Base-by-base conservation (phyloP, 306 rosid species). In the Castanea crenata region DNA sequence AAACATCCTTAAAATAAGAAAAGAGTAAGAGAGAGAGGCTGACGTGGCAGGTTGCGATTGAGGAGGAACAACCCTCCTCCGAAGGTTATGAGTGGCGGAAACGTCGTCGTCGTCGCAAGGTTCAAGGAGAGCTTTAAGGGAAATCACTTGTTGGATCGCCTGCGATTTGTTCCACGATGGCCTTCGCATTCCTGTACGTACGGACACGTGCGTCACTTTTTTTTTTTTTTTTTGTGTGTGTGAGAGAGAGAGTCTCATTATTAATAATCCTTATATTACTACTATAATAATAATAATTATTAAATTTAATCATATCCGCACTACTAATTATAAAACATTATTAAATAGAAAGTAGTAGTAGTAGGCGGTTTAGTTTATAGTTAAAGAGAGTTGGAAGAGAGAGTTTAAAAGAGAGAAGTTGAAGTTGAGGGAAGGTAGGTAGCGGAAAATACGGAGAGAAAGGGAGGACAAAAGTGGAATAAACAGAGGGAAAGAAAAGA, bases 121-220 rank as follows among this genome's bases (percentile, higher is more conserved):
- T 81, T 96, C 99, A 0, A 91, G 91, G 76, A 96, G 86, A 3
- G 99, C 99, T 85, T 96, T 96, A 69, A 96, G 97, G n/a, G 91
- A 96, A 79, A 96, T 89, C 35, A 96, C 99, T 61, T 96, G 99
- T 85, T 96, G 99, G 86, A 96, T 93, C 88, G 99, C 99, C 87
- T 96, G 99, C 34, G 98, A 96, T 90, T 96, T 96, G 97, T 96
- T 96, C 99, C 99, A 96, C 21, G 99, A 96, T 21, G 99, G 99
- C 91, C 97, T 80, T 74, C 99, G 91, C 99, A 96, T 96, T 87
- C 99, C 99, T 95, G 97, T 77, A 89, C 88, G 97, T 80, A 89
- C 88, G 89, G 79, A 90, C 98, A 92, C 95, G 95, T 91, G 95
- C 90, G 91, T 84, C 81, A 78, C 35, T 31, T 27, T 25, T 12